Base-by-base conservation (phyloP, 1,139 yeast species). In the Protomyces inouyei region DNA sequence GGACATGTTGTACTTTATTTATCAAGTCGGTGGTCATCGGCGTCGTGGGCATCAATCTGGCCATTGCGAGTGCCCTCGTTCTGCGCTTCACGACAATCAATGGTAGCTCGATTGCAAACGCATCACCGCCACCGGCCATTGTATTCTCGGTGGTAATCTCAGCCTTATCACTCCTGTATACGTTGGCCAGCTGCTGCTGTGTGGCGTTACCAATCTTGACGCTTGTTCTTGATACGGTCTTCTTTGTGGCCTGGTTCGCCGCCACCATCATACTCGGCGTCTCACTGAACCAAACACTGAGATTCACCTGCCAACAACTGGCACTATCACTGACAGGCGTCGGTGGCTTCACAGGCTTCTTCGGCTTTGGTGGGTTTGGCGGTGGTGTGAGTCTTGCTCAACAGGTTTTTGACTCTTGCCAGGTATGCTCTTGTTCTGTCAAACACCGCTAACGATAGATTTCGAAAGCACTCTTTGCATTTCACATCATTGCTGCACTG, bases 221-320 rank as follows among this genome's bases (percentile, higher is more conserved):
- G 21, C 52, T 52, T 25, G 55, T 59, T 6, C 57, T 55, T 12
- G 63, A 59, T 21, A 59, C 63, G 1, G 45, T 59, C 28, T 52
- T 32, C 45, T 59, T 59, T 43, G 63, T 59, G 21, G 57, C 37
- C 28, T 59, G 63, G 63, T 59, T 59, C 45, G 63, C 63, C 3
- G 63, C 63, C 18, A 59, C 55, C 23, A 52, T 52, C 35, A 52
- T 59, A 14, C 53, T 59, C 16, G 63, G 63, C n/a, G 46, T 51
- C 21, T 52, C 63, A 10, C 55, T 59, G 35, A 59, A 43, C n/a
- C 53, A 52, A 32, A 59, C 63, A 10, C 46, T 59, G 35, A 51
- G 38, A 4, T 59, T 36, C 53, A 59, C 52, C 23, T 59, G 63
- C 46, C 45, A 59, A 36, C 28, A 14, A n/a, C 52, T 59, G 0